Evolutionary conservation across 345 rosid species (phyloP), one percentile per base, ranked within the genome.

Genomic region (Laguncularia racemosa): DNA sequence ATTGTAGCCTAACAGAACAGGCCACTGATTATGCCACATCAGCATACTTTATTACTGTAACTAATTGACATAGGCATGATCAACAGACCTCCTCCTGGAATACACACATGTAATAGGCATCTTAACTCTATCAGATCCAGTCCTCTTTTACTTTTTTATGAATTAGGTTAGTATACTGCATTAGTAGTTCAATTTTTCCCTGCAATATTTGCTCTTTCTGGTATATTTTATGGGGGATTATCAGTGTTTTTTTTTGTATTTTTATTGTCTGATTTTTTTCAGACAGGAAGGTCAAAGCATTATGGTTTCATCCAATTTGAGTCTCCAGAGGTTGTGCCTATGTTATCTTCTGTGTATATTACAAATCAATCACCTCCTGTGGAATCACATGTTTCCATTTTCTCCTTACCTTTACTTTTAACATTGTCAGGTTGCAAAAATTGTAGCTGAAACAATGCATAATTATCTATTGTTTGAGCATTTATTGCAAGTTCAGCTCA

Each of bases 251-350:
- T 46, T 67, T 14, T 12, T 56, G 51, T 57, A 51, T 40, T 26
- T 44, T 52, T 54, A 17, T 52, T 54, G 7, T 59, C 33, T 44
- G 50, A 68, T 65, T 17, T 65, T 71, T 63, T n/a, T 16, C 82
- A 93, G 97, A 89, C 96, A 46, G 99, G 99, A 60, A 87, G 79
- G 58, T 89, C 97, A 0, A 93, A 81, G 78, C 99, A 93, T 75
- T 93, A 74, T 74, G 96, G 97, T 45, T 93, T 93, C 79, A 78
- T 89, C 4, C 76, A 93, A 63, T 87, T 93, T 49, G 85, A 84
- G 53, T 81, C 81, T 62, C 72, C 96, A 50, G 95, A 93, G 92
- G 99, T 88, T 56, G 63, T 56, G 17, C 51, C 17, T 13, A 49
- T 52, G 20, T 23, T 23, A 23, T 16, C 17, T 14, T 14, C 44